phyloP scores from a whole-genome alignment of 2,329 filamentous ascomycete genomes.

The Rhynchosporium secalis region DNA sequence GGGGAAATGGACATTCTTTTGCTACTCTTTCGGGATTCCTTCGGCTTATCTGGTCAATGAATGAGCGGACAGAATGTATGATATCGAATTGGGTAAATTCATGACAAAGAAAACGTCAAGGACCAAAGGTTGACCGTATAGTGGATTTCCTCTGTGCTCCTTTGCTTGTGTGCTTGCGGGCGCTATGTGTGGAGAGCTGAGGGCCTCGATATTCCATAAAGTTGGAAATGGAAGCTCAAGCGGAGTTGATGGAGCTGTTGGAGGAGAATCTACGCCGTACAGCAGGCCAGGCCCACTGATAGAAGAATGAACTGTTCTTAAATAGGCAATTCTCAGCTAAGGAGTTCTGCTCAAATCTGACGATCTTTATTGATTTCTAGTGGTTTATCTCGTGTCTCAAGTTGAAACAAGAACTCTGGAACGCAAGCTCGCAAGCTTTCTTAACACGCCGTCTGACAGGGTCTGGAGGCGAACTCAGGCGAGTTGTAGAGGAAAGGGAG shows the following conservation, averaged over 20 bases:
- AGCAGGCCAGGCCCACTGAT: not conserved
- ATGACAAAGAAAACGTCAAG: conserved; percentile 12
- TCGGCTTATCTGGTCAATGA: not conserved
- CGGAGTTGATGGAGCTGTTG: not conserved
- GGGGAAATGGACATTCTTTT: conserved; percentile 36
- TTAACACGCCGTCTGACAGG: no score
- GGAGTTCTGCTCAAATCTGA: no score
- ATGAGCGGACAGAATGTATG: conserved; percentile 8
- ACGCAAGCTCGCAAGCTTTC: not conserved
- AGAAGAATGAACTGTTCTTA: no score
- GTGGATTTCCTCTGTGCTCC: not conserved
- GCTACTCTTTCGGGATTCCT: conserved; percentile 15
- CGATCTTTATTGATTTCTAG: not conserved
- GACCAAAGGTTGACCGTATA: not conserved
- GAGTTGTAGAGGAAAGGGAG: not conserved
- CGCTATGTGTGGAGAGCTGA: not conserved
- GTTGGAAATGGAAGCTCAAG: not conserved
- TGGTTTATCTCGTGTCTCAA: not conserved
- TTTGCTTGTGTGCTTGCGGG: not conserved
- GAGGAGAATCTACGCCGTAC: not conserved
- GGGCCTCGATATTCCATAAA: not conserved
- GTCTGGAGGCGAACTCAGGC: no score
- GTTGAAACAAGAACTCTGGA: not conserved
- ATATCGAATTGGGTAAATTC: conserved; percentile 12
- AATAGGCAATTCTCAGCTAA: no score